A percentile compares a stretch with the other conserved stretches of the same genome.
phyloP scores from a whole-genome alignment of 1,139 yeast species.

The Sugiyamaella neomexicana region DNA sequence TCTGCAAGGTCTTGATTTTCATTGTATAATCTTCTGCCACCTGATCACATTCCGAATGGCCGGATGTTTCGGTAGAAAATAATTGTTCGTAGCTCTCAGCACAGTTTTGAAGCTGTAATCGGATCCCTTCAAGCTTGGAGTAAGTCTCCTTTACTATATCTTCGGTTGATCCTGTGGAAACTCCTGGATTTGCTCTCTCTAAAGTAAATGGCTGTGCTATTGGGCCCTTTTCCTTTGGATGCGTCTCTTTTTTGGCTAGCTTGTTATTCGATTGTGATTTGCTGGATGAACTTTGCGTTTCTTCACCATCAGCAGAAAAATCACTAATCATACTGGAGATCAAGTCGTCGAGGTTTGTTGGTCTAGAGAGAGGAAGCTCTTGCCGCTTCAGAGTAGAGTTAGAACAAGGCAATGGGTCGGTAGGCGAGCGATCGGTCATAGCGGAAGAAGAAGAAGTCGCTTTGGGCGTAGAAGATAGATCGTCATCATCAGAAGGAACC shows the following conservation, averaged over 20 bases:
- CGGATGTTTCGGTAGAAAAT: conserved; percentile 23
- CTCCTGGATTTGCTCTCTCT: background rate
- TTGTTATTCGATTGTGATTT: background rate
- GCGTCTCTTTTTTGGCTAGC: background rate
- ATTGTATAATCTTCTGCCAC: conserved; percentile 24
- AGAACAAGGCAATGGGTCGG: background rate
- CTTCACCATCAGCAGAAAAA: background rate
- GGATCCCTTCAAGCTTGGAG: conserved; percentile 20
- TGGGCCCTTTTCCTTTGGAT: conserved; percentile 7
- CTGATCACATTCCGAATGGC: conserved; percentile 21
- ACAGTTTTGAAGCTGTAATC: conserved; percentile 25
- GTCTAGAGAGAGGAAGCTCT: background rate
- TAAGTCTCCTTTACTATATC: background rate
- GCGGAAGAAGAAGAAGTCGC: background rate
- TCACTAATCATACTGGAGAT: conserved; percentile 15
- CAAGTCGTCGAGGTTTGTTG: conserved; percentile 17
- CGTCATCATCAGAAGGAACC: conserved; percentile 18
- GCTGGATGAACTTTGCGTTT: background rate
- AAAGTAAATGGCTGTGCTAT: background rate
- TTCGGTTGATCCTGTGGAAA: conserved; percentile 10
- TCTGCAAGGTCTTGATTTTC: conserved; percentile 31
- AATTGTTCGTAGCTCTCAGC: conserved; percentile 30
- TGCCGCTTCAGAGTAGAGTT: background rate
- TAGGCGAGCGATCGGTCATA: background rate
- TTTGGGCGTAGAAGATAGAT: conserved; percentile 4